Percentiles rank a stretch among this genome's conserved stretches.
These are phyloP conservation scores for Ustilago curta DNA, from an alignment of 1,284 basidiomycete genomes.

Conservation along the genomic window DNA sequence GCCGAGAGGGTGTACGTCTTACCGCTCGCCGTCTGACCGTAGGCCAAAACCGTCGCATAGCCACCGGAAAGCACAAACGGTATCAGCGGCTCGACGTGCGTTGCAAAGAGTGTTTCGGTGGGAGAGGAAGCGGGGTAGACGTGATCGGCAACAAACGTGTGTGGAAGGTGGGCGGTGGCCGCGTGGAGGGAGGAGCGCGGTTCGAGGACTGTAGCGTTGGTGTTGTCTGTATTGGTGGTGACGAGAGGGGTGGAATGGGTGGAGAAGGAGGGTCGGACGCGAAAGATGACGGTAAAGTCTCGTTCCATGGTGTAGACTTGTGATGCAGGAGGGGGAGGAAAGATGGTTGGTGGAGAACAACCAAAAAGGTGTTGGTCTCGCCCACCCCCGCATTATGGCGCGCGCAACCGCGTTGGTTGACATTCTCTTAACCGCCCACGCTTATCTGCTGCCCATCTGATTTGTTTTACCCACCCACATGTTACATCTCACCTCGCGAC, in stretches of 20 bases:
- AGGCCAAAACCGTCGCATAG: conserved; percentile 35
- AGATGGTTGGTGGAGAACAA: conserved; percentile 7
- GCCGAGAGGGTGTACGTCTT: conserved; percentile 30
- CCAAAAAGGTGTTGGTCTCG: conserved; percentile 11
- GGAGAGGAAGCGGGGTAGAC: conserved; percentile 15
- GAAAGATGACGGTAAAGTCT: conserved; percentile 42
- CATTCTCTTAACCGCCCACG: conserved; percentile 1
- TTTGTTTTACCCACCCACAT: too few relatives aligned
- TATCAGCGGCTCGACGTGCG: conserved; percentile 19
- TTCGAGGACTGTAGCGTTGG: conserved; percentile 18
- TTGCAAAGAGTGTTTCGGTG: conserved; percentile 12
- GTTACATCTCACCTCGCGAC: too few relatives aligned
- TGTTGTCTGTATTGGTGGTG: conserved; percentile 2
- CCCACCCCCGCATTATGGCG: background rate
- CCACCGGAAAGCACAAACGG: conserved; percentile 32
- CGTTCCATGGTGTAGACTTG: conserved; percentile 29
- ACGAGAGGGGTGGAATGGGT: background rate
- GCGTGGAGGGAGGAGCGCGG: conserved; percentile 15
- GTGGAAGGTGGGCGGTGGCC: conserved; percentile 3
- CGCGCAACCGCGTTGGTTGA: conserved; percentile 6
- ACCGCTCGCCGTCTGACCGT: conserved; percentile 36
- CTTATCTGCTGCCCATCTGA: background rate
- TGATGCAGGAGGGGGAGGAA: background rate
- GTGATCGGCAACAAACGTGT: conserved; percentile 21
- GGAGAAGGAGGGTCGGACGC: conserved; percentile 26